Evolutionary conservation across 768 basidiomycete genomes (phyloP).

Genomic region (Leccinum variicolor): DNA sequence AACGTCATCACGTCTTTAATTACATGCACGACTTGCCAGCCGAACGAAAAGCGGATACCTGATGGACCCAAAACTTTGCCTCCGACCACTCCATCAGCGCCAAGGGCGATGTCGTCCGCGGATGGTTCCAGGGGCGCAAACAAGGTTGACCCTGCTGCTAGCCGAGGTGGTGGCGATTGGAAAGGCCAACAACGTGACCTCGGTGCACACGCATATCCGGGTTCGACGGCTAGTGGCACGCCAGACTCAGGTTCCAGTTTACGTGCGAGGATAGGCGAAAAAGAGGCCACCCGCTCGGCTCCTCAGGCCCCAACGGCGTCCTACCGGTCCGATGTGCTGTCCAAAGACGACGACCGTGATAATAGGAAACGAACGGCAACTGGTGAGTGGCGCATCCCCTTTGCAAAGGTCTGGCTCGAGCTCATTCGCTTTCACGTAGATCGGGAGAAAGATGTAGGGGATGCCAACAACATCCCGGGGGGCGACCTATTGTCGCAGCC

Average conservation of each 20-base stretch:
- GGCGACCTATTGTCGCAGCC: slow-evolving; percentile 40
- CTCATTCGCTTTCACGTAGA: slow-evolving; percentile 36
- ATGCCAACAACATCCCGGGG: slow-evolving; percentile 32
- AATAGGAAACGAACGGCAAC: slow-evolving; percentile 64
- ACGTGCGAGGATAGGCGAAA: slow-evolving; percentile 60
- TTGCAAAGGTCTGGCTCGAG: not conserved
- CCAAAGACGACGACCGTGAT: slow-evolving; percentile 65
- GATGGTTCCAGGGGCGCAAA: slow-evolving; percentile 37
- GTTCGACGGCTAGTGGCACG: slow-evolving; percentile 16
- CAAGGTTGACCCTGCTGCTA: slow-evolving; percentile 38
- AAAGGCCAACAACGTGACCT: slow-evolving; percentile 40
- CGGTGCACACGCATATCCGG: slow-evolving; percentile 22
- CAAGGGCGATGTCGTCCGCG: slow-evolving; percentile 62
- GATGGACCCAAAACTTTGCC: slow-evolving; percentile 56
- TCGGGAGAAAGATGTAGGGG: slow-evolving; percentile 57
- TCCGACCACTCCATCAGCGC: slow-evolving; percentile 62
- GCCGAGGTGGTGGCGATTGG: slow-evolving; percentile 48
- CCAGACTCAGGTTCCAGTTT: slow-evolving; percentile 37
- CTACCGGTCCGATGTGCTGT: slow-evolving; percentile 43
- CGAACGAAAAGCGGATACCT: slow-evolving; percentile 51
- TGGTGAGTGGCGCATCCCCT: slow-evolving; percentile 41
- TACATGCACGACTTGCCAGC: slow-evolving; percentile 27
- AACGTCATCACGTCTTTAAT: slow-evolving; percentile 3
- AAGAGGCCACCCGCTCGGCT: slow-evolving; percentile 42
- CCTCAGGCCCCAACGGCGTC: slow-evolving; percentile 40